Evolutionary conservation across 192 early-diverging fungal genomes (phyloP), one percentile per base, ranked within the genome.

Genomic region (Podila horticola): DNA sequence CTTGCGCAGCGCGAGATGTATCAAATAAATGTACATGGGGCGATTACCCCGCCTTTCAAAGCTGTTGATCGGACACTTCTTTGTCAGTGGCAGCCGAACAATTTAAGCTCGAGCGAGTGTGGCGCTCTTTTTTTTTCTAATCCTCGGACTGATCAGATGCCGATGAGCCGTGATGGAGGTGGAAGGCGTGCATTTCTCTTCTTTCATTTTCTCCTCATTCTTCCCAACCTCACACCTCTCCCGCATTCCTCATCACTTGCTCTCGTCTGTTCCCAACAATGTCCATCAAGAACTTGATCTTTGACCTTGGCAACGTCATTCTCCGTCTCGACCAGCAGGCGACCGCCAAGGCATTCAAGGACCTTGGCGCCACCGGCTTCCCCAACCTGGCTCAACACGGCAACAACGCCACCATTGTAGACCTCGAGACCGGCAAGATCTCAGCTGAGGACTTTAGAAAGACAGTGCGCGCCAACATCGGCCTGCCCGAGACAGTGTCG

Each of bases 251-350:
- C 26, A 20, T 38, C 19, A 15, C 48, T 17, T n/a, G 29, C 12
- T 50, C 4, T 50, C 4, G 31, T 66, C 28, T 22, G 26, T 22
- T 51, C 52, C 33, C 26, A 15, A 11, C 9, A 45, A 79, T 81
- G 77, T 61, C 67, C 26, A 51, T 81, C 58, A 81, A 81, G 58
- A 68, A 72, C 48, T 22, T 81, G 38, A 81, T 81, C 67, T 81
- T 81, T 65, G 77, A 81, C 29, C 66, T 81, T 13, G 77, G 71
- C 55, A 81, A 81, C 28, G 77, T 81, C 9, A 33, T 81, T 36
- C 57, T 81, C 4, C 66, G 77, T 7, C 66, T 81, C 12, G 67
- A 81, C 57, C 71, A 72, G 63, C 31, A 58, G 10, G 77, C 77
- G 12, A 69, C 71, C 9, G 77, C 77, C 12, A 69, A 41, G 15